Evolutionary conservation across 2,329 filamentous ascomycete species (phyloP).

Genomic region (Aspergillus puulaauensis): DNA sequence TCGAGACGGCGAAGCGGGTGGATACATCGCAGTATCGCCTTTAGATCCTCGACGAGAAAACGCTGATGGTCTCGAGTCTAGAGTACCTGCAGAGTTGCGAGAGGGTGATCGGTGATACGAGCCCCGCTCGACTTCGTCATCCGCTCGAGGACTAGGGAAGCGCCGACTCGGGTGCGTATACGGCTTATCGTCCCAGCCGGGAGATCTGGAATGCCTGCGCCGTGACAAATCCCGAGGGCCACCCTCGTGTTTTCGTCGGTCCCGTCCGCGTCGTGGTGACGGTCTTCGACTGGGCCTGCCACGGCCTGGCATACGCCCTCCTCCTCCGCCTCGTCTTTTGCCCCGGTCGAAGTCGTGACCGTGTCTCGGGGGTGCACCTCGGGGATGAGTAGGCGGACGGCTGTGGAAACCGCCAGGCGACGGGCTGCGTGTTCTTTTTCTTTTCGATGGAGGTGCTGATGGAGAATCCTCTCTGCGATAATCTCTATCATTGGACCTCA

Average conservation of each 20-base stretch:
- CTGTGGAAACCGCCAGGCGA: slow-evolving; percentile 34
- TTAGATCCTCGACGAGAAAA: slow-evolving; percentile 24
- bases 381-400: slow-evolving; percentile 23
- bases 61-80: slow-evolving; percentile 30
- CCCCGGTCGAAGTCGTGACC: slow-evolving; percentile 39
- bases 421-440: slow-evolving; percentile 43
- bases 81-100: slow-evolving; percentile 34
- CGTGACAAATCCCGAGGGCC: slow-evolving; percentile 28
- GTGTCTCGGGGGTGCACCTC: slow-evolving; percentile 26
- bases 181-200: slow-evolving; percentile 26
- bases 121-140: slow-evolving; percentile 25
- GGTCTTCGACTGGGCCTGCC: slow-evolving; percentile 30
- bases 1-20: slow-evolving; percentile 34
- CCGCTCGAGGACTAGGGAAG: slow-evolving; percentile 28
- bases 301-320: slow-evolving; percentile 34
- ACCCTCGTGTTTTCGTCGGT: slow-evolving; percentile 31
- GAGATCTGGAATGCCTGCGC: slow-evolving; percentile 33
- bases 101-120: slow-evolving; percentile 35
- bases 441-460: slow-evolving; percentile 33
- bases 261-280: slow-evolving; percentile 35
- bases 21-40: slow-evolving; percentile 26
- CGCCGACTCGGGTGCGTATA: slow-evolving; percentile 28
- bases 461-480: slow-evolving; percentile 32
- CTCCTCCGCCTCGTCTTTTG: slow-evolving; percentile 35
- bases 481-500: slow-evolving; percentile 22